These are phyloP conservation scores for Colletotrichum incanum DNA, from an alignment of 2,329 filamentous ascomycete genomes.

Conservation along the genomic window DNA sequence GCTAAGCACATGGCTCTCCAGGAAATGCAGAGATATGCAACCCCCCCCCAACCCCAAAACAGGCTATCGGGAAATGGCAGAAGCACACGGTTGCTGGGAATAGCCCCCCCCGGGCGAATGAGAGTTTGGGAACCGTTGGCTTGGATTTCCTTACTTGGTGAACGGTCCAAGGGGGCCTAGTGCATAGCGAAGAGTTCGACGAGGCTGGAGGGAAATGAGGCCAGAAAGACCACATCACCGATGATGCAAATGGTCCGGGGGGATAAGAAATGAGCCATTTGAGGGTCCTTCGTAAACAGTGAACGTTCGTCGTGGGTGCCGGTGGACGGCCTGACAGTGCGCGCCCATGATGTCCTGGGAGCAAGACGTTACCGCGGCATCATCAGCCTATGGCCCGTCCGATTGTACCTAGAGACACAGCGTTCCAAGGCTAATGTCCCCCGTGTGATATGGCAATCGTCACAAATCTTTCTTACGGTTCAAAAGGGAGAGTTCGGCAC, in stretches of 20 bases:
- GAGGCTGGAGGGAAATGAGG: background rate
- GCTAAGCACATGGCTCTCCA: too few relatives aligned
- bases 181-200: background rate
- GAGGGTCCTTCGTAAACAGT: background rate
- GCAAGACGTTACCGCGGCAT: background rate
- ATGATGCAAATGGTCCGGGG: background rate
- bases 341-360: background rate
- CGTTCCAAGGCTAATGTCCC: background rate
- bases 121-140: background rate
- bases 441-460: too few relatives aligned
- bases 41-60: background rate
- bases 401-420: background rate
- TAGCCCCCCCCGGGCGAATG: background rate
- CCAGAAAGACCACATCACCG: background rate
- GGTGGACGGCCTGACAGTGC: too few relatives aligned
- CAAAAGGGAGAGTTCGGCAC: too few relatives aligned
- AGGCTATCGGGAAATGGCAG: background rate
- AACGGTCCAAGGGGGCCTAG: background rate
- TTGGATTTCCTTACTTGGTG: background rate
- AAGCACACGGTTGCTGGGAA: background rate
- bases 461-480: background rate
- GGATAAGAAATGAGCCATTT: background rate
- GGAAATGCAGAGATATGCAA: too few relatives aligned
- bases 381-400: background rate
- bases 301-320: background rate